A percentile compares a stretch with the other conserved stretches of the same genome.
Evolutionary conservation across 257 asterid genomes (phyloP).

Genomic region (Echites panduratus): DNA sequence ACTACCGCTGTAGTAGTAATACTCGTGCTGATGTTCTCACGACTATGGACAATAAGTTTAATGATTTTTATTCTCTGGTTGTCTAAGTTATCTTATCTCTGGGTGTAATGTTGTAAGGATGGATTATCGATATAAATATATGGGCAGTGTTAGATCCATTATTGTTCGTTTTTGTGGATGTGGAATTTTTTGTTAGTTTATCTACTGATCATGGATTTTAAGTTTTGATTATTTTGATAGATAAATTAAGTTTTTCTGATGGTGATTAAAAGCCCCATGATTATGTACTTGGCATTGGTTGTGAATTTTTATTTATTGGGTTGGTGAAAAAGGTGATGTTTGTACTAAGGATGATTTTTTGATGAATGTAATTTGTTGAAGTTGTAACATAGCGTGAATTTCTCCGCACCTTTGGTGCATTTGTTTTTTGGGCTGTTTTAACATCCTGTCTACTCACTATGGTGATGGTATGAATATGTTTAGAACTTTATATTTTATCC

Average conservation of each 20-base stretch:
- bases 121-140: conserved; percentile 6
- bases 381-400: neutral
- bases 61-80: neutral
- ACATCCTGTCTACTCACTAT: neutral
- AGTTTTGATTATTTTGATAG: neutral
- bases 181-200: neutral
- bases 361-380: neutral
- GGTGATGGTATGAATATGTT: neutral
- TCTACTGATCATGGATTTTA: neutral
- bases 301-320: neutral
- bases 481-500: neutral
- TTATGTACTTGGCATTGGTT: neutral
- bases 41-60: neutral
- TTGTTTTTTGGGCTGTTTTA: neutral
- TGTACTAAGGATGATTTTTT: neutral
- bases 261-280: neutral
- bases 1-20: neutral
- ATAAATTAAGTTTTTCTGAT: neutral
- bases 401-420: neutral
- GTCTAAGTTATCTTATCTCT: conserved; percentile 2
- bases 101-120: conserved; percentile 11
- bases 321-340: neutral
- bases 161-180: neutral
- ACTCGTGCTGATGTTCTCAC: neutral
- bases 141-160: neutral